Evolutionary conservation across 106 monocot species (phyloP).

Genomic region (Gastrodia elata): DNA sequence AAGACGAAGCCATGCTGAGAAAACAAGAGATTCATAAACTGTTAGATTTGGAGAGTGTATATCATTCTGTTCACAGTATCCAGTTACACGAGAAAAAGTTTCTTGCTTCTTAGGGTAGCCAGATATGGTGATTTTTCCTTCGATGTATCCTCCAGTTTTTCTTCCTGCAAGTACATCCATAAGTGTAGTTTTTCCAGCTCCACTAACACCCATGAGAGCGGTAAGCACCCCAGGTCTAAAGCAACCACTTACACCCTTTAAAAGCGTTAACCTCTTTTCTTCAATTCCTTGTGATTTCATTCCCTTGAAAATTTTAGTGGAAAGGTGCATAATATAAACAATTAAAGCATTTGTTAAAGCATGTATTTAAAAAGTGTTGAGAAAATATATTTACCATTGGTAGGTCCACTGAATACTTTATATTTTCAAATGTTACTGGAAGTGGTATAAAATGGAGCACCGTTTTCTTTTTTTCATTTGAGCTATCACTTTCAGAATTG

Average conservation of each 20-base stretch:
- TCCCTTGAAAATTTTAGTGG: background rate
- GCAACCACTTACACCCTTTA: background rate
- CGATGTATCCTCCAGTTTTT: background rate
- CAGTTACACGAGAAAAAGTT: background rate
- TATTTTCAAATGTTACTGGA: background rate
- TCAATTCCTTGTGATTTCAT: background rate
- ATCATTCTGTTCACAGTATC: conserved; percentile 2
- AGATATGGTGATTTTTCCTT: background rate
- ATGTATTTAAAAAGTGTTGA: too few species aligned
- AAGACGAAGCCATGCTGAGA: background rate
- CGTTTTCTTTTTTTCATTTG: too few species aligned
- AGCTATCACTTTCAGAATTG: too few species aligned
- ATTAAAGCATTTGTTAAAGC: too few species aligned
- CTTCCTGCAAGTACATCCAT: background rate
- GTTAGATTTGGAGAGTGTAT: too few species aligned
- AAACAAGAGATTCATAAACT: too few species aligned
- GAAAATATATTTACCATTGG: too few species aligned
- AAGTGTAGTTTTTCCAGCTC: background rate
- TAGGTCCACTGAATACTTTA: background rate
- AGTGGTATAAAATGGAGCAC: too few species aligned
- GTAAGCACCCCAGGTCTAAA: background rate
- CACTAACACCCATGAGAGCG: background rate
- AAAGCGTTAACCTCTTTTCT: background rate
- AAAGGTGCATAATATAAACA: background rate
- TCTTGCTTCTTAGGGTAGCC: background rate